phyloP scores from a whole-genome alignment of 73 alveolate genomes.

The Tetrahymena borealis region DNA sequence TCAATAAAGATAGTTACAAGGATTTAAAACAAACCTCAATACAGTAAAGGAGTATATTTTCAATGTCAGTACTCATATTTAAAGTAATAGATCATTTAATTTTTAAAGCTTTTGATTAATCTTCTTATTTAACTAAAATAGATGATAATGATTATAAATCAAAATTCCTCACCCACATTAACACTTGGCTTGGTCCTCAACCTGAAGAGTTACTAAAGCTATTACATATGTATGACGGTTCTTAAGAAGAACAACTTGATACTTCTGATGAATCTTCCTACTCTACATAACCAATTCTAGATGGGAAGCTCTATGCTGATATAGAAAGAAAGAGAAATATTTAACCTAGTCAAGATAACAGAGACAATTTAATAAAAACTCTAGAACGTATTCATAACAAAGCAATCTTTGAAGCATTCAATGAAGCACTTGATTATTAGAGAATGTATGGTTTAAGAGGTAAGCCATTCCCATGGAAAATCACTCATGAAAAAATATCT shows the following conservation, averaged over 20 bases:
- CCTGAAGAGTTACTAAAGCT: neutral
- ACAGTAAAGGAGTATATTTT: neutral
- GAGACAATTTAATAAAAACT: constrained; percentile 43
- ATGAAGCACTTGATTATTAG: constrained; percentile 74
- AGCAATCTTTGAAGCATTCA: constrained; percentile 71
- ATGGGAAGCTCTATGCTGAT: constrained; percentile 3
- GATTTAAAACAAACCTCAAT: neutral
- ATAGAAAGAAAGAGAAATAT: constrained; percentile 15
- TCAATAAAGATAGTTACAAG: neutral
- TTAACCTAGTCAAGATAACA: neutral
- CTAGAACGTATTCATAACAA: constrained; percentile 84
- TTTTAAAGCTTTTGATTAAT: no score
- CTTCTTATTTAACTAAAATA: neutral
- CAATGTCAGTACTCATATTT: neutral
- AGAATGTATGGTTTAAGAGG: constrained; percentile 82
- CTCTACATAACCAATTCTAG: constrained; percentile 28
- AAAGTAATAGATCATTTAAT: no score
- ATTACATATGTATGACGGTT: neutral
- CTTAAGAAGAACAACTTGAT: neutral
- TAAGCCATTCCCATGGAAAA: constrained; percentile 80
- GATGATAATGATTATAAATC: neutral
- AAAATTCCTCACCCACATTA: neutral
- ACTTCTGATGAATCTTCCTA: neutral
- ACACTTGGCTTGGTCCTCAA: neutral
- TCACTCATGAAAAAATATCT: neutral